Conservation (phyloP, 805 yeast genomes). For the Komagataella pastoris region DNA sequence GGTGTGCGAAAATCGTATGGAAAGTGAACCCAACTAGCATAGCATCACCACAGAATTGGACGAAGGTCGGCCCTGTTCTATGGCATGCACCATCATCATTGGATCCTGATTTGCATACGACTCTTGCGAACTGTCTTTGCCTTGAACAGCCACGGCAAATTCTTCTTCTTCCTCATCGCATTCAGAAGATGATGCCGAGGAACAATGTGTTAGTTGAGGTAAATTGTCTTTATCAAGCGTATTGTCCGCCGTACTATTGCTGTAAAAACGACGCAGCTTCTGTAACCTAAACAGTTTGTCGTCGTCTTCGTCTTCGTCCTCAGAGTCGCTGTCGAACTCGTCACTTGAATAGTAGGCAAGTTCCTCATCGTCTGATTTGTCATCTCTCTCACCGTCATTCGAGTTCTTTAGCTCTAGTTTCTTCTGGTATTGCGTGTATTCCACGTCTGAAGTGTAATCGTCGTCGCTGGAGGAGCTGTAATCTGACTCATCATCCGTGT, state of each 20-base stretch:
- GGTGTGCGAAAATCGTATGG: not conserved
- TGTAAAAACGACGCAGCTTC: not conserved
- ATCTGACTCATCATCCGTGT: slow-evolving; percentile 11
- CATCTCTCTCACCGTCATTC: slow-evolving; percentile 7
- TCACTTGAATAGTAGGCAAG: slow-evolving; percentile 5
- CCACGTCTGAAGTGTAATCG: slow-evolving; percentile 11
- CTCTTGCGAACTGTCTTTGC: slow-evolving; percentile 27
- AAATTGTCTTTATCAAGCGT: not conserved
- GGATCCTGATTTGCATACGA: slow-evolving; percentile 44
- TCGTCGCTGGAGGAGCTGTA: slow-evolving; percentile 18
- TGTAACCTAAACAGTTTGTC: not conserved
- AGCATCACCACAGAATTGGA: slow-evolving; percentile 8
- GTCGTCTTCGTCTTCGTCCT: slow-evolving; percentile 1
- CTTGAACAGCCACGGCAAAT: not conserved
- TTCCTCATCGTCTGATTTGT: slow-evolving; percentile 7
- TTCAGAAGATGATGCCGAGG: slow-evolving; percentile 1
- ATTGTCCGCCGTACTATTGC: not conserved
- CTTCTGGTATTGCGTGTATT: slow-evolving; percentile 5
- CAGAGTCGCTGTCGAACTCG: slow-evolving; percentile 2
- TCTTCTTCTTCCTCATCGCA: not conserved
- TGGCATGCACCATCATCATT: slow-evolving; percentile 8
- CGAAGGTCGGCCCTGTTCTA: slow-evolving; percentile 3
- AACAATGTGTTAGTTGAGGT: slow-evolving; percentile 1
- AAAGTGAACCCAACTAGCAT: not conserved
- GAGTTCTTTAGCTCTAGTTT: not conserved